Evolutionary conservation across 2,329 filamentous ascomycete species (phyloP).

Genomic region (Fusarium acutatum): DNA sequence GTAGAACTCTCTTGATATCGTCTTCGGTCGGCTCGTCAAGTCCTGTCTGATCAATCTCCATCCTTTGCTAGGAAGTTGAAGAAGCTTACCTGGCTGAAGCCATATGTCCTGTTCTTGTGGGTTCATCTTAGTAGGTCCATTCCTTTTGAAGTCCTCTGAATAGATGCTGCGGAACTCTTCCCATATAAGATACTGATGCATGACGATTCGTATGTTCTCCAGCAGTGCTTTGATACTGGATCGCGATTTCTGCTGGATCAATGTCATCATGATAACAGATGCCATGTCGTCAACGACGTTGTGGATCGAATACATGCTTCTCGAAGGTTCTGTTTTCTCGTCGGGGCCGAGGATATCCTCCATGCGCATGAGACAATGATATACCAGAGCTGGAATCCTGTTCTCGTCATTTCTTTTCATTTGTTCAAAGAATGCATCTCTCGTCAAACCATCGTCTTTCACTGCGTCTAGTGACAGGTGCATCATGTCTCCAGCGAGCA

Average conservation of each 20-base stretch:
- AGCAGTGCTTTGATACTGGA: not conserved
- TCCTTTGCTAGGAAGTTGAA: fast-evolving
- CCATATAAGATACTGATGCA: not conserved
- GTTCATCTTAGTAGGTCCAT: not conserved
- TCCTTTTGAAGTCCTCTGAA: not conserved
- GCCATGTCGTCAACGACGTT: not conserved
- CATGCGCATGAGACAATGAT: not conserved
- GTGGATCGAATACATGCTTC: not conserved
- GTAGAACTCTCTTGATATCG: not conserved
- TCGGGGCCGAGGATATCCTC: not conserved
- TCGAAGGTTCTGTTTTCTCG: fast-evolving
- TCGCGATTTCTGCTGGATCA: not conserved
- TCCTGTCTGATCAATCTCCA: not conserved
- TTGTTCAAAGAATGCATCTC: not conserved
- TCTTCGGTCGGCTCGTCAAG: not conserved
- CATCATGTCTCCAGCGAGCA: not conserved
- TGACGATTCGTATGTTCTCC: not conserved
- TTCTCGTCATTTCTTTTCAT: not conserved
- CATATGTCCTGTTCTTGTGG: not conserved
- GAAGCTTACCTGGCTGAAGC: not conserved
- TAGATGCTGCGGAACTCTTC: not conserved
- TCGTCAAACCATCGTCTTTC: not conserved
- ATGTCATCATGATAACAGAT: not conserved
- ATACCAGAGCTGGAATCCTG: not conserved
- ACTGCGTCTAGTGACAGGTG: not conserved